Percentiles rank a stretch among this genome's conserved stretches.
These are phyloP conservation scores for Fusarium tjaetaba DNA, from an alignment of 2,329 filamentous ascomycete species.

Conservation along the genomic window DNA sequence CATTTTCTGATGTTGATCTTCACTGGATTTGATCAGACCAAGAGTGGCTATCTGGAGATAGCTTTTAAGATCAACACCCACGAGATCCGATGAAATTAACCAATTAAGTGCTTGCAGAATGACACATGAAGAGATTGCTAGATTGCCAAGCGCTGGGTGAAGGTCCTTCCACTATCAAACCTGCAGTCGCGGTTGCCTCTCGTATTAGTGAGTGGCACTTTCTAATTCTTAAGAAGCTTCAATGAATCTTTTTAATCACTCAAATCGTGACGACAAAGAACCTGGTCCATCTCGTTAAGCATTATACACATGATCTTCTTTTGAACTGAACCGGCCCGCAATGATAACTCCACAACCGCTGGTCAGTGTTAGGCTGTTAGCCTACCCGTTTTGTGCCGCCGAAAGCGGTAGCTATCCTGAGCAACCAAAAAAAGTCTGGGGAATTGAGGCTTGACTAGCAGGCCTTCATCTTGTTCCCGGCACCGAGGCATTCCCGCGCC, in stretches of 20 bases:
- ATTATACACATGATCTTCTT: neutral
- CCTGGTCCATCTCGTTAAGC: neutral
- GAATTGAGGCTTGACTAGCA: conserved; percentile 17
- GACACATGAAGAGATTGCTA: too few species aligned
- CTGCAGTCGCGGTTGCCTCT: neutral
- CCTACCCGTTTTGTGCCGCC: conserved; percentile 5
- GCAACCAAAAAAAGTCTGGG: neutral
- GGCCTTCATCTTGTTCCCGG: neutral
- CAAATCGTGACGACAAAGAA: too few species aligned
- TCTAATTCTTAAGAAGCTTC: neutral
- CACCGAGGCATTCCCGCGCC: conserved; percentile 4
- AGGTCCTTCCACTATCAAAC: neutral
- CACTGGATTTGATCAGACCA: neutral
- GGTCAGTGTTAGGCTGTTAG: neutral
- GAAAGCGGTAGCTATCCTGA: conserved; percentile 2
- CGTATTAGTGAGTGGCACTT: too few species aligned
- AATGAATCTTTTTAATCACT: too few species aligned
- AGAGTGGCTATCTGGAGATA: neutral
- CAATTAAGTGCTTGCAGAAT: neutral
- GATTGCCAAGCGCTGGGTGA: neutral
- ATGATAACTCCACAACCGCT: conserved; percentile 17
- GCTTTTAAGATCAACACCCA: neutral
- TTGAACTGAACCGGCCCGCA: neutral
- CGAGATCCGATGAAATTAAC: neutral
- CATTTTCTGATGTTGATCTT: neutral